A percentile compares a stretch with the other conserved stretches of the same genome.
phyloP scores from a whole-genome alignment of 2,329 filamentous ascomycete species.

The Pestalotiopsis fici region DNA sequence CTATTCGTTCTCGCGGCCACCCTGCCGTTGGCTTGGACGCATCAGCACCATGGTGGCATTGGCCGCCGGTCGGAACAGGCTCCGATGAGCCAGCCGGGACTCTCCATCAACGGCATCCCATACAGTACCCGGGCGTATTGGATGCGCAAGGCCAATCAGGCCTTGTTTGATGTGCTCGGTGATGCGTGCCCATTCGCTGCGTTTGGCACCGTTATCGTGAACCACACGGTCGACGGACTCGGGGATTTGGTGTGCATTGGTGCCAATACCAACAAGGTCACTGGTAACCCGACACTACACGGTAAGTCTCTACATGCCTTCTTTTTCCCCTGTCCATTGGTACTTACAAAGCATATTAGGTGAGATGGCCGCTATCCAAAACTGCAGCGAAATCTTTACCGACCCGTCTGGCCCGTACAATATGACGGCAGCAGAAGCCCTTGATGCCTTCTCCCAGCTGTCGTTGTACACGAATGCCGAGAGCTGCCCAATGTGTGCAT shows the following conservation, averaged over 20 bases:
- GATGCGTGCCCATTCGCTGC: slow-evolving; percentile 54
- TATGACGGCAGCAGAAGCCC: slow-evolving; percentile 38
- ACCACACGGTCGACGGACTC: slow-evolving; percentile 45
- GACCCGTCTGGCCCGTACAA: slow-evolving; percentile 45
- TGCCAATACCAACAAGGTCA: slow-evolving; percentile 42
- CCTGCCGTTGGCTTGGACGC: neutral
- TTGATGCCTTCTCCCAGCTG: slow-evolving; percentile 46
- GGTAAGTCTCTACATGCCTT: slow-evolving; percentile 29
- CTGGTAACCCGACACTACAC: slow-evolving; percentile 55
- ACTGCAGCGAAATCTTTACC: slow-evolving; percentile 51
- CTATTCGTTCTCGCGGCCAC: neutral
- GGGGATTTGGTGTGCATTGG: slow-evolving; percentile 52
- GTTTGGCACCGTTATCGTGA: slow-evolving; percentile 56
- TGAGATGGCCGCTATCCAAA: slow-evolving; percentile 56
- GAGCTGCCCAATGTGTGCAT: slow-evolving; percentile 59
- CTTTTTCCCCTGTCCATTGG: neutral
- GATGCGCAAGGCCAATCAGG: slow-evolving; percentile 52
- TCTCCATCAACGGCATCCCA: slow-evolving; percentile 20
- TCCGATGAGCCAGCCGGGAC: neutral
- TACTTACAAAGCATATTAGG: slow-evolving; percentile 28
- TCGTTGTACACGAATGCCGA: slow-evolving; percentile 59
- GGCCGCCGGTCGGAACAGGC: slow-evolving; percentile 10
- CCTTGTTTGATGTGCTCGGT: slow-evolving; percentile 30
- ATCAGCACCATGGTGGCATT: slow-evolving; percentile 6
- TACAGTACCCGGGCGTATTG: slow-evolving; percentile 45